These are phyloP conservation scores for Pittosporum tobira DNA, from an alignment of 129 eudicot genomes.

Conservation along the genomic window DNA sequence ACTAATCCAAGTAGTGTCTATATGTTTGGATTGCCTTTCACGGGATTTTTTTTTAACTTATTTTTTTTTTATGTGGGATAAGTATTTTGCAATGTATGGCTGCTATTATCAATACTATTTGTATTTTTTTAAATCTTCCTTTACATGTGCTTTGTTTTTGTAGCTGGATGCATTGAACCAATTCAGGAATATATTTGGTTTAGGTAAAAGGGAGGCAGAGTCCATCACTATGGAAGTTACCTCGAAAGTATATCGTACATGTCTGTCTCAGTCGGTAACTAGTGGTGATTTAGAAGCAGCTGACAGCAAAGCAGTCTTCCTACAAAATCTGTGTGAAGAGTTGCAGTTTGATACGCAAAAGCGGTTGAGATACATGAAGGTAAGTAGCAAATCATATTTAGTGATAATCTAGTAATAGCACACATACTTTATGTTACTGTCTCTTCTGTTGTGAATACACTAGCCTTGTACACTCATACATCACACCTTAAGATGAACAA, in stretches of 20 bases:
- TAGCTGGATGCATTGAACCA: conserved; percentile 82
- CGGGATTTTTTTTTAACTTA: not conserved
- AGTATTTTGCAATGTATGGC: not conserved
- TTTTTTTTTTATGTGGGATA: not conserved
- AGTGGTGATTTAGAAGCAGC: conserved; percentile 70
- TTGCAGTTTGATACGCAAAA: conserved; percentile 75
- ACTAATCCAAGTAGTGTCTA: not conserved
- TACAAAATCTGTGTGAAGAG: conserved; percentile 83
- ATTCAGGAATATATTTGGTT: conserved; percentile 80
- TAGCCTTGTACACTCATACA: not conserved
- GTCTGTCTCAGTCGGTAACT: conserved; percentile 68
- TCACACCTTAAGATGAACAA: too few relatives aligned
- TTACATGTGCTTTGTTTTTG: conserved; percentile 11
- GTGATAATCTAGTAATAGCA: too few relatives aligned
- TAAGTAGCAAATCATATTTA: conserved; percentile 11
- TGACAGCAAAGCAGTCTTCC: conserved; percentile 92
- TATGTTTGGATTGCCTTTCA: not conserved
- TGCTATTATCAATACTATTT: not conserved
- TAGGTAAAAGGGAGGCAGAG: conserved; percentile 89
- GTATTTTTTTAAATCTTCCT: not conserved
- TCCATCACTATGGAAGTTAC: conserved; percentile 65
- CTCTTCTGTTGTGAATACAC: not conserved
- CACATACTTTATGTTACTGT: too few relatives aligned
- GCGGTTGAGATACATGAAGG: conserved; percentile 92
- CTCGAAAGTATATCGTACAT: conserved; percentile 68